A percentile compares a stretch with the other conserved stretches of the same genome.
Conservation (phyloP, 306 rosid genomes). For the Potentilla sterilis region DNA sequence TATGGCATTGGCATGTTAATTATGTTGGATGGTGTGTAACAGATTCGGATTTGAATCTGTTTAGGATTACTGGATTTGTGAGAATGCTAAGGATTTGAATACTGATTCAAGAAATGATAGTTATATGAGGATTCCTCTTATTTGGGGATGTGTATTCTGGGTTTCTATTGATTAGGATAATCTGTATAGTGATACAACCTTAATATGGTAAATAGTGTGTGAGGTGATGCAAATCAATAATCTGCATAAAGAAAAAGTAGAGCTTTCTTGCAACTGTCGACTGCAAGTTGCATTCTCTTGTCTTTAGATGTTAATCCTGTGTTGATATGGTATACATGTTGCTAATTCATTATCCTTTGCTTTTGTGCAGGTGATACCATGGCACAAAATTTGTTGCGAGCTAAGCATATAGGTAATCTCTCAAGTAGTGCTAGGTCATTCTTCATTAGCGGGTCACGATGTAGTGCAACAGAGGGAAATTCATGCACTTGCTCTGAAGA, state of each 20-base stretch:
- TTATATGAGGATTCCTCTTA: neutral
- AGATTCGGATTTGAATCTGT: too few relatives aligned
- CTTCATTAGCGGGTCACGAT: constrained; percentile 65
- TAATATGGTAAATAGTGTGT: neutral
- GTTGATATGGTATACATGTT: neutral
- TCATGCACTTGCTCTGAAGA: constrained; percentile 81
- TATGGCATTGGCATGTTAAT: neutral
- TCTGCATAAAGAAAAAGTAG: neutral
- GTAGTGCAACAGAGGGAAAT: constrained; percentile 65
- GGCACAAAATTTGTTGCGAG: constrained; percentile 64
- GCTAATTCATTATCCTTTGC: constrained; percentile 12
- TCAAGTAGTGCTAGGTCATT: constrained; percentile 81
- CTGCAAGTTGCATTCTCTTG: neutral
- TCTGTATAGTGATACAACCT: neutral
- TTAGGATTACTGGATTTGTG: neutral
- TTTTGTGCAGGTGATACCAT: constrained; percentile 17
- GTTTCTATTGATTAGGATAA: neutral
- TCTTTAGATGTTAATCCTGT: neutral
- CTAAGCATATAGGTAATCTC: constrained; percentile 69
- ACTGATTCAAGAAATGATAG: neutral
- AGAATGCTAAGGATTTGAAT: neutral
- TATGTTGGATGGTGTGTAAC: neutral
- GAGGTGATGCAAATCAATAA: neutral
- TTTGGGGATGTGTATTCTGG: neutral
- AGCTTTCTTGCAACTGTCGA: neutral